These are phyloP conservation scores for Xylaria multiplex DNA, from an alignment of 2,329 filamentous ascomycete species.

Conservation along the genomic window DNA sequence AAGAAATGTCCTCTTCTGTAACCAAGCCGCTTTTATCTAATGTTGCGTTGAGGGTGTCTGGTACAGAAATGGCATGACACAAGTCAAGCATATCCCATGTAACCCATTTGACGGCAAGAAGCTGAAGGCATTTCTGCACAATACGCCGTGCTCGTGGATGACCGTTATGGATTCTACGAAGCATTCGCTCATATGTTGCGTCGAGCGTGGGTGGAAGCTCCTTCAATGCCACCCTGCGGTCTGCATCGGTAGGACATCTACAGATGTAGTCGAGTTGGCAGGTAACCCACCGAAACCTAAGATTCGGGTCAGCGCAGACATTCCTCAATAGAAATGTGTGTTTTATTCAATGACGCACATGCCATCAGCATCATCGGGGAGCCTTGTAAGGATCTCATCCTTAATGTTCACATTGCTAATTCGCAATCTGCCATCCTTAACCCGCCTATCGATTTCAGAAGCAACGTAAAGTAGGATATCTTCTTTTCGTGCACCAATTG, in stretches of 20 bases:
- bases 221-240: constrained; percentile 33
- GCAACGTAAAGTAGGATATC: constrained; percentile 40
- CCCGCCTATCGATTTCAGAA: constrained; percentile 37
- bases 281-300: constrained; percentile 33
- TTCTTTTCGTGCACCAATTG: constrained; percentile 36
- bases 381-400: constrained; percentile 33
- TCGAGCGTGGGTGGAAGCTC: constrained; percentile 36
- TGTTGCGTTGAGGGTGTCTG: constrained; percentile 17
- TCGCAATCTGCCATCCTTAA: constrained; percentile 17
- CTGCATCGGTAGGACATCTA: constrained; percentile 31
- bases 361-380: constrained; percentile 33
- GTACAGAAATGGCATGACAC: constrained; percentile 17
- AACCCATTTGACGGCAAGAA: constrained; percentile 18
- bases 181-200: constrained; percentile 36
- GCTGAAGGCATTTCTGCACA: constrained; percentile 30
- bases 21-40: constrained; percentile 2
- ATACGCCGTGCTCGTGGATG: constrained; percentile 12
- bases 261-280: constrained; percentile 39
- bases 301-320: not conserved
- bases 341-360: too few species aligned
- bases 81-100: not conserved
- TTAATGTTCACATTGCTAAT: constrained; percentile 27
- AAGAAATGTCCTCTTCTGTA: constrained; percentile 8
- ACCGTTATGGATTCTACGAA: constrained; percentile 28
- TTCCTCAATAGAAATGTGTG: too few species aligned